Evolutionary conservation across 352 stramenopile genomes (phyloP), one percentile per base, ranked within the genome.

Genomic region (Blastocystis sp.): DNA sequence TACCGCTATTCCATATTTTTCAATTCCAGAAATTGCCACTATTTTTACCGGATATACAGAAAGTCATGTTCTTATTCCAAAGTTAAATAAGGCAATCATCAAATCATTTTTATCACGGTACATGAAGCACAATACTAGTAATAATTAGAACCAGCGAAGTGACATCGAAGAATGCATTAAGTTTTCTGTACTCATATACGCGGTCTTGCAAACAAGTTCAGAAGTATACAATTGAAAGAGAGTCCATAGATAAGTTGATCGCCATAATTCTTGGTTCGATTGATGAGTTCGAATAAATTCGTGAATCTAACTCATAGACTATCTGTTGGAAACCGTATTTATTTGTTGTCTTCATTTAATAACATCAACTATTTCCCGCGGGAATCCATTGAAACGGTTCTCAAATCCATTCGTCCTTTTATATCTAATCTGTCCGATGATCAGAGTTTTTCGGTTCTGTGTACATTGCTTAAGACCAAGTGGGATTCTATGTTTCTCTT

Each of bases 21-120:
- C 69, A 3, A 59, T 80, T 21, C 2, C 35, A 49, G 69, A 80
- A 39, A 80, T 80, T 24, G 69, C 69, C 14, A 80, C 69, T 16
- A 59, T 80, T 14, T 80, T 80, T 37, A 54, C 69, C 0, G 69
- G 21, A 1, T 80, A 63, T 39, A 42, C 69, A 32, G 69, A 80
- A 54, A 63, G 69, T 61, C 21, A 24, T 43, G 69, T 80, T 16
- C 19, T 49, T 19, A n/a, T 39, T 49, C 69, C 49, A 16, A 35
- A 43, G n/a, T 39, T 69, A 6, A 46, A 29, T n/a, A 69, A 35
- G 39, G 24, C 32, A 11, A 32, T 43, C 5, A 61, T 61, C 6
- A n/a, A 32, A 32, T 3, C 54, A 2, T 61, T 61, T 61, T n/a
- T 32, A 14, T 61, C 27, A 61, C 3, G 27, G 54, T 61, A 32